Evolutionary conservation across 495 filamentous ascomycete genomes (phyloP), one percentile per base, ranked within the genome.

Genomic region (Podospora comata): DNA sequence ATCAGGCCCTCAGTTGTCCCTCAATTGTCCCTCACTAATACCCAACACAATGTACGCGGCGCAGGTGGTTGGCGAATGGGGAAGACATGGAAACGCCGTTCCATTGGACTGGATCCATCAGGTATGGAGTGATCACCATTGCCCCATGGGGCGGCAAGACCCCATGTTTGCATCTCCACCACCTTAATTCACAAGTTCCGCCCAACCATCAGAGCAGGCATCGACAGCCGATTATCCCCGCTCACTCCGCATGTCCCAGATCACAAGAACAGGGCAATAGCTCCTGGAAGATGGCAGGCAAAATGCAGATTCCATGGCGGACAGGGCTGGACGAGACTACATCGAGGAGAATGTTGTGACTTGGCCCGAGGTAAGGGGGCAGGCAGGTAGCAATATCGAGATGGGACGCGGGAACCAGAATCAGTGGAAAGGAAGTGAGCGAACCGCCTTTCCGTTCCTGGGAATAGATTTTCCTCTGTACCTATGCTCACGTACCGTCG

Each of bases 381-480:
- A 6, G 9, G 39, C 39, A 48, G 39, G 39, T 48, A 3, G 39
- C 39, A 48, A 20, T 58, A 58, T 58, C 56, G 23, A 27, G 56
- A 58, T 58, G n/a, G 39, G 39, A 48, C 0, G 15, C 39, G 39
- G 39, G 39, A 48, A 6, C 34, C 34, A 39, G 39, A 48, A 48
- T 5, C 9, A 48, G 13, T 48, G 39, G 39, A 48, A 48, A 48
- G 39, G 60, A 62, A 62, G 23, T 18, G 60, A 28, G 19, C 18
- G 26, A 30, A 5, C 60, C 23, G 30, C 27, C 23, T 20, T 63
- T 16, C 32, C 61, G 32, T 44, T 63, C 61, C 61, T 48, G 61
- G 61, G 61, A 63, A 63, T 63, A 19, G 61, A 32, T 48, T 16
- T 48, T 6, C 39, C 39, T 48, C 7, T 48, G 39, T 48, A 48